Evolutionary conservation across 2,329 filamentous ascomycete genomes (phyloP).

Genomic region (Colletotrichum abscissum): DNA sequence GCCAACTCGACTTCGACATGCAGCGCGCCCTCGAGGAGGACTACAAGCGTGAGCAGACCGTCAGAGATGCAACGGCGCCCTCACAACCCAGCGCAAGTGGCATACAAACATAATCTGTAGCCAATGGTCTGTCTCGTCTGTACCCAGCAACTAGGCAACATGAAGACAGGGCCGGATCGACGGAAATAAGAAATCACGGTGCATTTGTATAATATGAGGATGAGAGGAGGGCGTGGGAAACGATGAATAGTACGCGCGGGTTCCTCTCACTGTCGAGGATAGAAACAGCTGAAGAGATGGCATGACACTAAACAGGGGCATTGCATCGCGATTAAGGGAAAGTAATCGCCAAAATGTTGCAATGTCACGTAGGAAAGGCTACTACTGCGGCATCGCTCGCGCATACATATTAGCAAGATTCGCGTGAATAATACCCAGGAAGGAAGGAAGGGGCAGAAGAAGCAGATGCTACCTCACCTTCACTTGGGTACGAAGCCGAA

Average conservation of each 20-base stretch:
- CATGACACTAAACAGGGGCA: neutral
- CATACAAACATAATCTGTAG: neutral
- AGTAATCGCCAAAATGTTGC: neutral
- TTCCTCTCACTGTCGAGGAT: neutral
- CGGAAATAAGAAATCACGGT: neutral
- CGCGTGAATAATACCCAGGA: neutral
- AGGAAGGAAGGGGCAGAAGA: neutral
- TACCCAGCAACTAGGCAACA: neutral
- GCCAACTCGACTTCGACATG: slow-evolving; percentile 94
- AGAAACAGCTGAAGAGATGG: neutral
- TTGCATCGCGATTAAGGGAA: neutral
- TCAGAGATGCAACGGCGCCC: slow-evolving; percentile 59
- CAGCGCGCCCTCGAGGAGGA: slow-evolving; percentile 87
- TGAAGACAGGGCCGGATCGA: neutral
- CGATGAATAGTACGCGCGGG: neutral
- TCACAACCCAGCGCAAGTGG: neutral
- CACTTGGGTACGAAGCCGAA: neutral
- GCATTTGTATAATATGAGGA: neutral
- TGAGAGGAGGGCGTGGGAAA: neutral
- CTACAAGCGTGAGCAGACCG: slow-evolving; percentile 88
- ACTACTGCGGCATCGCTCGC: neutral
- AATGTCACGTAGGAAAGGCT: neutral
- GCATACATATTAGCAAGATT: neutral
- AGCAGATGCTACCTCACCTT: neutral
- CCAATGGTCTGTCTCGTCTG: neutral